phyloP scores from a whole-genome alignment of 371 early-diverging fungal species.

The Saksenaea vasiformis region DNA sequence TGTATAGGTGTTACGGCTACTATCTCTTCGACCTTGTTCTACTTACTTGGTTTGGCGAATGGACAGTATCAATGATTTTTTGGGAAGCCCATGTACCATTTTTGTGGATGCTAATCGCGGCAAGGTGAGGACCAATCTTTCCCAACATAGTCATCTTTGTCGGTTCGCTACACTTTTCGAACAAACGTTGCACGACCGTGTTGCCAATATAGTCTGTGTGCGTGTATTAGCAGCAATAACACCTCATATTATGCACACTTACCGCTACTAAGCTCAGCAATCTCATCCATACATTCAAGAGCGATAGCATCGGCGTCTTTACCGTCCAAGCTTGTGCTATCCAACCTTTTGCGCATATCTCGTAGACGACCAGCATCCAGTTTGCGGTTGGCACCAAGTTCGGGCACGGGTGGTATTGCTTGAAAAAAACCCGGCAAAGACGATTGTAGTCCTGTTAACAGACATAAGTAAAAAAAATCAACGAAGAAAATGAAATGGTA shows the following conservation, averaged over 20 bases:
- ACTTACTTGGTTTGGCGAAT: constrained; percentile 61
- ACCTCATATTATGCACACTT: constrained; percentile 12
- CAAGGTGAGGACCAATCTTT: constrained; percentile 72
- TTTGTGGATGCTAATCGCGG: constrained; percentile 86
- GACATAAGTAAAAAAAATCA: background rate
- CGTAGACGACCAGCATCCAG: constrained; percentile 82
- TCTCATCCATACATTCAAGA: constrained; percentile 70
- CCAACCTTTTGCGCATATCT: constrained; percentile 88
- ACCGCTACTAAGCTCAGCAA: constrained; percentile 89
- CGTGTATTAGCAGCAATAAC: background rate
- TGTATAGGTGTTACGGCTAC: background rate
- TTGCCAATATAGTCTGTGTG: constrained; percentile 62
- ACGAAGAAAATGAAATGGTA: background rate
- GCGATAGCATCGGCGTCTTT: constrained; percentile 69
- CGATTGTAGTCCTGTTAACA: constrained; percentile 13
- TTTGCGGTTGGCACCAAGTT: constrained; percentile 64
- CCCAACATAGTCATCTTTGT: constrained; percentile 56
- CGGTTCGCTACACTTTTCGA: constrained; percentile 67
- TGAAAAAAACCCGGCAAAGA: constrained; percentile 48
- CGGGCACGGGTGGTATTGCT: constrained; percentile 74
- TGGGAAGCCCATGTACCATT: constrained; percentile 95
- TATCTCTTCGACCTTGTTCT: constrained; percentile 22
- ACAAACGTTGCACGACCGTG: constrained; percentile 81
- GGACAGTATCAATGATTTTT: constrained; percentile 81
- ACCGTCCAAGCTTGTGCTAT: constrained; percentile 57